Conservation (phyloP, 352 stramenopile species). For the Phytophthora cryptogea region DNA sequence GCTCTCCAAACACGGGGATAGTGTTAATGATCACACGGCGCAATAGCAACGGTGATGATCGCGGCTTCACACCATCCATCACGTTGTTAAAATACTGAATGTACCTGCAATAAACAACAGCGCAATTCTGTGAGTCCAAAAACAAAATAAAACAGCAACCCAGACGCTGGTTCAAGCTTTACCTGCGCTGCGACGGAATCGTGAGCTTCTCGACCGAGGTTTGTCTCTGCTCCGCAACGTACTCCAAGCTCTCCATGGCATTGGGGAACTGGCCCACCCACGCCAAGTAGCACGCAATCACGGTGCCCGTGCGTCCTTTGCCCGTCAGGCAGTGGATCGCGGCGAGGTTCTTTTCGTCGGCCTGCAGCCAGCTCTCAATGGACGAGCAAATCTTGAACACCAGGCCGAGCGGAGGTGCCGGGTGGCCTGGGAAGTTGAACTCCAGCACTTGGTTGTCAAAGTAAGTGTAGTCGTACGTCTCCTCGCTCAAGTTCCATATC, state of each 20-base stretch:
- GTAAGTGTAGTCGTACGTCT: conserved; percentile 94
- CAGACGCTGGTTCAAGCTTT: conserved; percentile 4
- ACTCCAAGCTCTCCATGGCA: conserved; percentile 93
- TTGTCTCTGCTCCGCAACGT: conserved; percentile 90
- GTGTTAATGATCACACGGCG: conserved; percentile 97
- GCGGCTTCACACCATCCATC: conserved; percentile 95
- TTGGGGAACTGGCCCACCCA: conserved; percentile 94
- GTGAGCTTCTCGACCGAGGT: conserved; percentile 93
- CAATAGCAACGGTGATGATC: conserved; percentile 93
- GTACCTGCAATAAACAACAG: too few species aligned
- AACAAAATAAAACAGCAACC: not conserved
- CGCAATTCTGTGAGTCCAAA: not conserved
- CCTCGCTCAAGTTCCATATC: conserved; percentile 98
- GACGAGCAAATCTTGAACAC: conserved; percentile 97
- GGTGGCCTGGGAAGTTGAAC: conserved; percentile 97
- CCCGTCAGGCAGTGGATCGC: conserved; percentile 97
- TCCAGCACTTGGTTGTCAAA: conserved; percentile 97
- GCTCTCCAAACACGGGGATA: conserved; percentile 87
- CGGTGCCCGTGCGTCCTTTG: conserved; percentile 93
- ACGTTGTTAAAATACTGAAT: conserved; percentile 98
- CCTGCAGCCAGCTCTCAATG: conserved; percentile 97
- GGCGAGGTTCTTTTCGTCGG: conserved; percentile 95
- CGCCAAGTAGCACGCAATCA: conserved; percentile 95
- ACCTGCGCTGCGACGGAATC: conserved; percentile 96
- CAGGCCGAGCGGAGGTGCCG: conserved; percentile 95